Percentiles rank a stretch among this genome's conserved stretches.
These are phyloP conservation scores for Daldinia sp. DNA, from an alignment of 2,329 filamentous ascomycete species.

Conservation along the genomic window DNA sequence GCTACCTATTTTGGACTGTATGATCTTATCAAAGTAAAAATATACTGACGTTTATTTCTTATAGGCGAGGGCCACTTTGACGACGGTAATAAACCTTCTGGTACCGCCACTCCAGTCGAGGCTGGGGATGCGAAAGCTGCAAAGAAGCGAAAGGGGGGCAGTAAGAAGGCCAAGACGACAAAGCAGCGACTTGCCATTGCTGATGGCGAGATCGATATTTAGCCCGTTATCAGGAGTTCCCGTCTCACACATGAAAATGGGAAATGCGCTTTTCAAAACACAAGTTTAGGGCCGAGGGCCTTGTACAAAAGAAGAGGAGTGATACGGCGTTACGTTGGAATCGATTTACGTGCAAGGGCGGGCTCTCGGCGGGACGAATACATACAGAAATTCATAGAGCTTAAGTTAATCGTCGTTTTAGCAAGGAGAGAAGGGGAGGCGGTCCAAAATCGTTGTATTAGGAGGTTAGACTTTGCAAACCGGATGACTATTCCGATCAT, in stretches of 20 bases:
- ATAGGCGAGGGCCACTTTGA: constrained; percentile 96
- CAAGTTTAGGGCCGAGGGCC: constrained; percentile 3
- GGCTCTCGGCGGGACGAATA: constrained; percentile 16
- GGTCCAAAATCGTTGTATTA: constrained; percentile 16
- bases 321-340: constrained; percentile 28
- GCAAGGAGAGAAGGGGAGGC: not conserved
- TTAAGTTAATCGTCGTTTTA: constrained; percentile 28
- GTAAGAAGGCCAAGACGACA: constrained; percentile 72
- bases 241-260: not conserved
- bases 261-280: constrained; percentile 2
- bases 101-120: constrained; percentile 82
- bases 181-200: constrained; percentile 75
- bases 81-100: constrained; percentile 82
- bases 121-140: constrained; percentile 59
- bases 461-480: constrained; percentile 26
- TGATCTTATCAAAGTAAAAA: not conserved
- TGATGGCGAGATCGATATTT: constrained; percentile 63
- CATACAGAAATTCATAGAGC: constrained; percentile 27
- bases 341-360: constrained; percentile 17
- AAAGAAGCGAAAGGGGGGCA: constrained; percentile 64
- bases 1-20: not conserved
- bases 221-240: constrained; percentile 10
- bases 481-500: constrained; percentile 9
- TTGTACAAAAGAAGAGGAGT: constrained; percentile 34
- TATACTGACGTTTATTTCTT: constrained; percentile 46